Evolutionary conservation across 768 basidiomycete genomes (phyloP), one percentile per base, ranked within the genome.

Genomic region (Boletus barrowsii): DNA sequence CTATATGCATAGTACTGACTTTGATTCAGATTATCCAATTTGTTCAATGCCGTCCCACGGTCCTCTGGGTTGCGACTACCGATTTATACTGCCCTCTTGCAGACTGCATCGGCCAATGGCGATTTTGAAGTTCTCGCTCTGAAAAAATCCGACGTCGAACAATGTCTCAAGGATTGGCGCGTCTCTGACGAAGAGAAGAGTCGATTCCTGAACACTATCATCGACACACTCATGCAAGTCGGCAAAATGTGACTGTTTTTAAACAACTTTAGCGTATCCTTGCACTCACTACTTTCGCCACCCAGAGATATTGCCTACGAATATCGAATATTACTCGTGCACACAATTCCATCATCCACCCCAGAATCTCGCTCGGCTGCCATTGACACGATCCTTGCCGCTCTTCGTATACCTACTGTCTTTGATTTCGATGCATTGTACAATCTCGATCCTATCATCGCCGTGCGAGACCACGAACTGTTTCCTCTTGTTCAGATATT

Each of bases 341-440:
- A 79, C 53, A 81, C 82, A 10, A 72, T 92, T 22, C 79, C 84
- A 3, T 53, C 82, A 3, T 73, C 79, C 2, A 84, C 85, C 0
- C 71, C 81, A 22, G 68, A 73, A 10, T 76, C 82, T 17, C 73
- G 79, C 53, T 46, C 73, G 5, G 85, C 82, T 42, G 86, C 86
- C 10, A 59, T 84, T 24, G 79, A 84, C 33, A 72, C 80, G 35
- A 84, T 92, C 56, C 78, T 82, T 7, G 74, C 80, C 8, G 85
- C 88, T 18, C 76, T 93, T 32, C 80, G 83, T 33, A 74, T 85
- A 36, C 84, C 87, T 3, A 72, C 73, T 14, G 68, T 88, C 53
- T 90, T 93, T 69, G 86, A 95, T 71, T 89, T 93, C 63, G 90
- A 94, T 68, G 68, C 84, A 8, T 72, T 92, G 29, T 85, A 92